Evolutionary conservation across 352 stramenopile species (phyloP).

Genomic region (Saprolegnia parasitica): DNA sequence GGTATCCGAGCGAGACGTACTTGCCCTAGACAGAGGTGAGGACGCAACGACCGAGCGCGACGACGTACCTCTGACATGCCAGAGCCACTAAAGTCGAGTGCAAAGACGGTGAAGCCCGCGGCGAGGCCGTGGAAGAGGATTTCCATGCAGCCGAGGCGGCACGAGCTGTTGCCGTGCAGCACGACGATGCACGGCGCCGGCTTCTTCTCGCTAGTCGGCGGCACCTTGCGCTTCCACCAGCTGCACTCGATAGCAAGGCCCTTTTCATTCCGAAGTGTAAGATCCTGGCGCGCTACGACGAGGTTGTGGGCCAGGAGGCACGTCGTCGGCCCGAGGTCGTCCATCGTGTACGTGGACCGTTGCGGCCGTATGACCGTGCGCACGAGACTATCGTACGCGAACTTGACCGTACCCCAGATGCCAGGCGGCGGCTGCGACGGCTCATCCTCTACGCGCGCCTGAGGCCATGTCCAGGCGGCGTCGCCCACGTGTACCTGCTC

Average conservation of each 20-base stretch:
- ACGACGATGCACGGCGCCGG: slow-evolving; percentile 74
- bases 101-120: slow-evolving; percentile 77
- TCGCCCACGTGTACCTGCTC: neutral
- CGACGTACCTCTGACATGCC: slow-evolving; percentile 49
- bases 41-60: neutral
- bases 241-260: slow-evolving; percentile 79
- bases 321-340: slow-evolving; percentile 60
- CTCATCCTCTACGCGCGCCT: slow-evolving; percentile 28
- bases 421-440: slow-evolving; percentile 36
- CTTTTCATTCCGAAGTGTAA: slow-evolving; percentile 69
- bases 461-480: neutral
- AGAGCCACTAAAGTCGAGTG: slow-evolving; percentile 72
- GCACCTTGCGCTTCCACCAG: slow-evolving; percentile 68
- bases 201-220: slow-evolving; percentile 20
- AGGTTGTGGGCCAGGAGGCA: slow-evolving; percentile 48
- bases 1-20: slow-evolving; percentile 77
- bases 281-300: slow-evolving; percentile 57
- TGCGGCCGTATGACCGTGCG: slow-evolving; percentile 74
- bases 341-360: slow-evolving; percentile 51
- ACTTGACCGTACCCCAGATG: slow-evolving; percentile 78
- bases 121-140: slow-evolving; percentile 50
- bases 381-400: slow-evolving; percentile 77
- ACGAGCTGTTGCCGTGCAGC: slow-evolving; percentile 81
- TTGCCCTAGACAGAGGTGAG: slow-evolving; percentile 42
- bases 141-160: slow-evolving; percentile 60